Base-by-base conservation (phyloP, 257 asterid species). In the Capsicum baccatum region DNA sequence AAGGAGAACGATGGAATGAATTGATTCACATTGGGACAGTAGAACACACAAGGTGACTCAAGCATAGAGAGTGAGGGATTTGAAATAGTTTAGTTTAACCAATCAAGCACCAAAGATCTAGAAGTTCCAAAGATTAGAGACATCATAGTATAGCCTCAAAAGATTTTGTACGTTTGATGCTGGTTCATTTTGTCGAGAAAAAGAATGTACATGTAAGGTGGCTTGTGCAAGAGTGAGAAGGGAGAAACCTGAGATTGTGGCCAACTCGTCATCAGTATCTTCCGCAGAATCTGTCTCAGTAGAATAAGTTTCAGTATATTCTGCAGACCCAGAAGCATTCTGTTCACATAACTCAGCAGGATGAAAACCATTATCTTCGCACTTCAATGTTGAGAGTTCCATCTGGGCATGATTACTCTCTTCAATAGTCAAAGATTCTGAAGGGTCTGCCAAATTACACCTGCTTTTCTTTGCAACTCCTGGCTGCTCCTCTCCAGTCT, bases 221-320 rank as follows among this genome's bases (percentile, higher is more conserved):
- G 63, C 63, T 76, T 52, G 81, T 21, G 62, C 58, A 35, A 76
- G 81, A 76, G 47, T 21, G 47, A 21, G 62, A 76, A 52, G 63
- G 81, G 81, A 52, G 63, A 26, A 76, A 96, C 99, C 99, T 90
- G 99, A 96, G 78, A 95, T 91, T 68, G 90, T 91, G 85, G 87
- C 87, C 92, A 93, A 84, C 47, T 92, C 94, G 3, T 91, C 97
- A 89, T 95, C 97, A 56, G 96, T 89, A 89, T 94, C 98, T 4
- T 94, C 97, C 79, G 87, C 71, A 82, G 98, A 92, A 90, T 95
- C 97, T n/a, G 97, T 90, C 81, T 91, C 97, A 33, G 96, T 93
- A 89, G 97, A 92, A 90, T 95, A 99, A 19, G 97, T 95, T 92
- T 94, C 99, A 57, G 98, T 94, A 88, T 92, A 97, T 88, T 95